A percentile compares a stretch with the other conserved stretches of the same genome.
Conservation (phyloP, 306 rosid genomes). For the Hylodesmum podocarpum region DNA sequence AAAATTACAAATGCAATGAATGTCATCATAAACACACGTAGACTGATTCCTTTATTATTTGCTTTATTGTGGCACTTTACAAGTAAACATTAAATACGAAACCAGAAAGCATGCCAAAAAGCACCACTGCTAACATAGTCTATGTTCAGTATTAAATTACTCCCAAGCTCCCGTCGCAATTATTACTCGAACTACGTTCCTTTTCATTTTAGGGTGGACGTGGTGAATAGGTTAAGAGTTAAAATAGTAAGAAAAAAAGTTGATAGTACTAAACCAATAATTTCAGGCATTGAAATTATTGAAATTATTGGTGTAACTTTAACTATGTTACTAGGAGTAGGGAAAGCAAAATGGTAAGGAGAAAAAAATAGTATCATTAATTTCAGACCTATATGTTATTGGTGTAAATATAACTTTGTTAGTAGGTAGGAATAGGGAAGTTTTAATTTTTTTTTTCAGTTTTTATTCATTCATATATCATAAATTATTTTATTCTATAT, state of each 20-base stretch:
- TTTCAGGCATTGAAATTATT: neutral
- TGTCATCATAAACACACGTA: slow-evolving; percentile 15
- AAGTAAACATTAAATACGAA: slow-evolving; percentile 4
- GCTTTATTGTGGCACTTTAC: slow-evolving; percentile 25
- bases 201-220: neutral
- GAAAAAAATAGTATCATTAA: too few relatives aligned
- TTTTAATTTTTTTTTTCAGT: too few relatives aligned
- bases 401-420: too few relatives aligned
- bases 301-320: neutral
- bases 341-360: too few relatives aligned
- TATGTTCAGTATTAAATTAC: neutral
- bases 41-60: neutral
- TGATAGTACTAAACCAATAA: neutral
- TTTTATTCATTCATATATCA: too few relatives aligned
- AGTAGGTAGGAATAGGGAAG: too few relatives aligned
- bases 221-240: neutral
- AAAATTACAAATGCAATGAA: slow-evolving; percentile 24
- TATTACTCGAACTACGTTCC: neutral
- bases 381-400: too few relatives aligned
- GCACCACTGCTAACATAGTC: neutral
- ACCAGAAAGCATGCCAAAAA: slow-evolving; percentile 8
- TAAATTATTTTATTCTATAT: too few relatives aligned
- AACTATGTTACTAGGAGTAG: neutral
- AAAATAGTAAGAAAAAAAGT: neutral
- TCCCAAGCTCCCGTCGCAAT: neutral